Base-by-base conservation (phyloP, 805 yeast genomes). In the Candida incommunis region DNA sequence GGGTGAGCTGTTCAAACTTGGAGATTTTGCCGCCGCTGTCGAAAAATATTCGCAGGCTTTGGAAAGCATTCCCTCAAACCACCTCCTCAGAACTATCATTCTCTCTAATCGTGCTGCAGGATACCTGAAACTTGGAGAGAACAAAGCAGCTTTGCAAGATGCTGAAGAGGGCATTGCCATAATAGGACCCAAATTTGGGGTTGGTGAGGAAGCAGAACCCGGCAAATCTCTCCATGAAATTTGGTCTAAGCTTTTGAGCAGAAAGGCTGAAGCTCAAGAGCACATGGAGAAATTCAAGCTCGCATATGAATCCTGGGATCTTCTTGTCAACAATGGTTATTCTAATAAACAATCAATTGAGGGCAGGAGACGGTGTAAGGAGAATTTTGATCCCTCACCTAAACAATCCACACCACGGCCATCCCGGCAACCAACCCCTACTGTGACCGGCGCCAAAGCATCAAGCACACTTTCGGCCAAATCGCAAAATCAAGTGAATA, bases 191-290 rank as follows among this genome's bases (percentile, higher is more conserved):
- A 47, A 54, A 1, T 63, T 64, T 46, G 64, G 66, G 0, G 62
- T 67, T 2, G 60, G 62, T 2, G 72, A 68, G 41, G 64, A 64
- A 24, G 61, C 62, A 40, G 79, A 74, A 47, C 59, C 59, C 4
- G 78, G 72, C 3, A 78, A 80, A 54, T 55, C 69, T 1, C 69
- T 82, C 48, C 76, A 74, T 56, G 78, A 76, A 16, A 77, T 92
- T 61, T 85, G 87, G 81, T 61, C 73, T 22, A 88, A 86, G 60
- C 67, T 90, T 16, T 60, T 76, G 42, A 63, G 74, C 2, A 76
- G 81, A 48, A 75, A 76, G 50, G 96, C 96, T 0, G 96, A 92
- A 56, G 80, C 90, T 2, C 68, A 78, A 35, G 99, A 92, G 62
- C 76, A 77, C 60, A 55, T 78, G 44, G 99, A 92, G 54, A 73